Evolutionary conservation across 495 filamentous ascomycete genomes (phyloP).

Genomic region (Hypoxylon rickii): DNA sequence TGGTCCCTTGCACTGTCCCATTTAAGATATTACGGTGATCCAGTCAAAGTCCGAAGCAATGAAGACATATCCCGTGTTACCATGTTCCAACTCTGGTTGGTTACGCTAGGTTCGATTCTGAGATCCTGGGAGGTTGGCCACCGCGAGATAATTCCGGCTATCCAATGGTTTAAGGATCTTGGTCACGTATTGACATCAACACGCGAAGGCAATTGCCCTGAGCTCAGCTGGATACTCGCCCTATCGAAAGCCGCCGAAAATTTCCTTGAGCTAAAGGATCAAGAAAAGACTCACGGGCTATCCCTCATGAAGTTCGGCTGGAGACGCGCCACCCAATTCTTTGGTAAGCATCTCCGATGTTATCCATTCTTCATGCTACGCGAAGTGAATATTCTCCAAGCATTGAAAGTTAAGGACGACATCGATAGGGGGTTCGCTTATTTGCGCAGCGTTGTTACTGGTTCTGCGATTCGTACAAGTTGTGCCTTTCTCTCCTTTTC

Average conservation of each 20-base stretch:
- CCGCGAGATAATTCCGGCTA: not conserved
- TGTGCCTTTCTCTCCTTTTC: not conserved
- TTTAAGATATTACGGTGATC: slow-evolving; percentile 14
- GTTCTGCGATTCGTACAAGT: not conserved
- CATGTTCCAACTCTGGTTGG: not conserved
- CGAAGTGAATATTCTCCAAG: not conserved
- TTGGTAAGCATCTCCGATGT: not conserved
- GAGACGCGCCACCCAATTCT: not conserved
- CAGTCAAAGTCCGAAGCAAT: not conserved
- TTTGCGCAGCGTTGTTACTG: not conserved
- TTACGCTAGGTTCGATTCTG: not conserved
- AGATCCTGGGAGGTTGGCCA: not conserved
- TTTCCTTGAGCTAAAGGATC: not conserved
- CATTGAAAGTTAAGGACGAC: not conserved
- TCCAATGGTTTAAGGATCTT: not conserved
- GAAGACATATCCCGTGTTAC: not conserved
- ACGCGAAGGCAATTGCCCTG: not conserved
- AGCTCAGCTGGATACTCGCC: not conserved
- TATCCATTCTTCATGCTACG: not conserved
- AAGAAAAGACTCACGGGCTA: not conserved
- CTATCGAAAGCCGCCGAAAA: not conserved
- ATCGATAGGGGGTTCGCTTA: not conserved
- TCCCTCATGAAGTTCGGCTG: not conserved
- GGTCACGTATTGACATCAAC: not conserved
- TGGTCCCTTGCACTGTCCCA: slow-evolving; percentile 22